Conservation (phyloP, 2,329 filamentous ascomycete genomes). For the Alternaria sp. region DNA sequence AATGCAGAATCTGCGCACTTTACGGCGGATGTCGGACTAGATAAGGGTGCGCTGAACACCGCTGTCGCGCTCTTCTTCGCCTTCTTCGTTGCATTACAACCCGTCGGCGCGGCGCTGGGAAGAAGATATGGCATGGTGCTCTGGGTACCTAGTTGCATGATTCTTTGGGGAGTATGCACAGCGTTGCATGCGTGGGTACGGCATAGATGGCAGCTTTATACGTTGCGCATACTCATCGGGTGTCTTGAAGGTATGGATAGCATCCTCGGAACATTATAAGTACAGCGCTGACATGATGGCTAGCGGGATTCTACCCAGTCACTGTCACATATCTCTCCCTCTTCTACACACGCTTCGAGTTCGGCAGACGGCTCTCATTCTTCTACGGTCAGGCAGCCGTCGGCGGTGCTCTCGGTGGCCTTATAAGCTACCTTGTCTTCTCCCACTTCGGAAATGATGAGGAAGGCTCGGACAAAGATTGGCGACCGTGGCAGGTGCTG, state of each 20-base stretch:
- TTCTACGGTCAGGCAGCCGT: constrained; percentile 68
- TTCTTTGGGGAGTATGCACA: constrained; percentile 61
- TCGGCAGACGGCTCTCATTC: constrained; percentile 62
- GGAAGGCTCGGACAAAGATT: constrained; percentile 32
- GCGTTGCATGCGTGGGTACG: constrained; percentile 59
- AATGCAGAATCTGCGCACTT: constrained; percentile 68
- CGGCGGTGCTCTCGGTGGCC: constrained; percentile 65
- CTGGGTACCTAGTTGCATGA: constrained; percentile 68
- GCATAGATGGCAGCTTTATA: constrained; percentile 58
- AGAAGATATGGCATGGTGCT: constrained; percentile 63
- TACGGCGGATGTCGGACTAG: constrained; percentile 63
- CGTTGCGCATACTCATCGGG: constrained; percentile 57
- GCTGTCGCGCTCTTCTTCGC: constrained; percentile 67
- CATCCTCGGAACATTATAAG: neutral
- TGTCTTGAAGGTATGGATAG: constrained; percentile 54
- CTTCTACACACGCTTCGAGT: constrained; percentile 68
- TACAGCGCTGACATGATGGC: constrained; percentile 29
- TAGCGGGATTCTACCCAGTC: constrained; percentile 67
- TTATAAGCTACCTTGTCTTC: constrained; percentile 62
- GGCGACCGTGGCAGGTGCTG: constrained; percentile 62
- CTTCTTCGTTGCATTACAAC: constrained; percentile 67
- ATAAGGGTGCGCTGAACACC: constrained; percentile 63
- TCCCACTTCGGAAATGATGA: constrained; percentile 48
- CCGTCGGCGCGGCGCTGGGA: constrained; percentile 65
- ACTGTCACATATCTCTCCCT: constrained; percentile 67